A percentile compares a stretch with the other conserved stretches of the same genome.
Conservation (phyloP, 805 yeast genomes). For the Ogataea siamensis region DNA sequence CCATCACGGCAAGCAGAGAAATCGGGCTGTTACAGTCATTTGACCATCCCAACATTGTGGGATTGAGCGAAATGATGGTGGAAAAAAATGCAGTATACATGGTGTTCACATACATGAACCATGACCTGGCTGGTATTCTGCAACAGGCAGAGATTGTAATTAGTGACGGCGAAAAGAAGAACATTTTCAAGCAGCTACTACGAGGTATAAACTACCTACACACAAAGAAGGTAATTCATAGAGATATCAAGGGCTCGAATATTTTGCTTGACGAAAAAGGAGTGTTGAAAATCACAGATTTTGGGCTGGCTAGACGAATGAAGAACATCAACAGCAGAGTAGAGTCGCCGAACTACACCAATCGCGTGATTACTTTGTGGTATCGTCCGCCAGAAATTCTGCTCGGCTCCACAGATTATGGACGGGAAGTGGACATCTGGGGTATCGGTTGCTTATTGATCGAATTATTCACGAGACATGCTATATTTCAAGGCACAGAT, state of each 20-base stretch:
- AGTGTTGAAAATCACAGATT: constrained; percentile 70
- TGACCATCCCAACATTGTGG: constrained; percentile 78
- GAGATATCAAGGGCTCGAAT: constrained; percentile 83
- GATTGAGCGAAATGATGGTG: constrained; percentile 86
- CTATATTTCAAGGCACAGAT: constrained; percentile 84
- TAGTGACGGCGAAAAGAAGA: constrained; percentile 63
- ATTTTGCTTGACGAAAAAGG: constrained; percentile 64
- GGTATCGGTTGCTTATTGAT: constrained; percentile 90
- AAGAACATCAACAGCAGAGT: constrained; percentile 46
- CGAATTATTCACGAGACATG: constrained; percentile 72
- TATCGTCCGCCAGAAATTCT: constrained; percentile 94
- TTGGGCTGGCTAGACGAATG: constrained; percentile 79
- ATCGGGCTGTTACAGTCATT: constrained; percentile 80
- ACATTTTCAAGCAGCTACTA: constrained; percentile 60
- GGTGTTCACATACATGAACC: constrained; percentile 92
- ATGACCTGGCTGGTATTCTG: constrained; percentile 85
- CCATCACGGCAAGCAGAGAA: constrained; percentile 92
- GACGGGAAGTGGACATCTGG: constrained; percentile 93
- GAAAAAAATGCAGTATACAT: constrained; percentile 72
- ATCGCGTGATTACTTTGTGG: constrained; percentile 95
- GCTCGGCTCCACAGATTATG: constrained; percentile 87
- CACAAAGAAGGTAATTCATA: constrained; percentile 63
- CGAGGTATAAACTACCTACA: constrained; percentile 72
- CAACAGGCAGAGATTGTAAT: constrained; percentile 69
- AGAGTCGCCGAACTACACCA: constrained; percentile 79